Percentiles rank a stretch among this genome's conserved stretches.
Conservation (phyloP, 345 rosid genomes). For the Angophora floribunda region DNA sequence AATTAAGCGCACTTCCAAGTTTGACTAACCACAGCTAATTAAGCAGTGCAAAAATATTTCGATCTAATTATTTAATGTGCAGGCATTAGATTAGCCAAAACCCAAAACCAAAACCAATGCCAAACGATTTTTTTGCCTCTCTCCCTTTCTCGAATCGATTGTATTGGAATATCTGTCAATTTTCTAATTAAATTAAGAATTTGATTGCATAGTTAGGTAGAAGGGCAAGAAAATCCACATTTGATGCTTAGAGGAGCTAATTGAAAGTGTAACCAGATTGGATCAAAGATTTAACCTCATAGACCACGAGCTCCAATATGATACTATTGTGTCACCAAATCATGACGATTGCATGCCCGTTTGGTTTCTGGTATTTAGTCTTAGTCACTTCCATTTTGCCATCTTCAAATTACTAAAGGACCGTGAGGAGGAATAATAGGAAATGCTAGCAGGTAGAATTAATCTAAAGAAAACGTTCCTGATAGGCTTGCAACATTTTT, state of each 20-base stretch:
- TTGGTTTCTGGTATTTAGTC: background rate
- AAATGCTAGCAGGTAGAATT: background rate
- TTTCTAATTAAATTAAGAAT: background rate
- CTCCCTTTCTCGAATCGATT: background rate
- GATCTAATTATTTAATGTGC: background rate
- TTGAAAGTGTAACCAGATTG: background rate
- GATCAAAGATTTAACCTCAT: background rate
- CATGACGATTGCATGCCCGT: background rate
- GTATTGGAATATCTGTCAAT: background rate
- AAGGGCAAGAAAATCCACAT: background rate
- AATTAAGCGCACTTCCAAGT: background rate
- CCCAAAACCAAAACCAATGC: background rate
- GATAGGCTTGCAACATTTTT: background rate
- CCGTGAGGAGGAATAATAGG: background rate
- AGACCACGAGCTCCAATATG: background rate
- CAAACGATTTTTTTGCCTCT: background rate
- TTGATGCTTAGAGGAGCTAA: background rate
- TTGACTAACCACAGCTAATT: background rate
- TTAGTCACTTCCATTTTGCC: background rate
- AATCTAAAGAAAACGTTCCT: background rate
- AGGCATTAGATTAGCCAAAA: background rate
- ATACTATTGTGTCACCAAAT: background rate
- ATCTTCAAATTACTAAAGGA: background rate
- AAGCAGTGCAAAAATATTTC: background rate
- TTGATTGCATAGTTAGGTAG: background rate